Evolutionary conservation across 2,329 filamentous ascomycete species (phyloP), one percentile per base, ranked within the genome.

Genomic region (Cladosporium cucumerinum): DNA sequence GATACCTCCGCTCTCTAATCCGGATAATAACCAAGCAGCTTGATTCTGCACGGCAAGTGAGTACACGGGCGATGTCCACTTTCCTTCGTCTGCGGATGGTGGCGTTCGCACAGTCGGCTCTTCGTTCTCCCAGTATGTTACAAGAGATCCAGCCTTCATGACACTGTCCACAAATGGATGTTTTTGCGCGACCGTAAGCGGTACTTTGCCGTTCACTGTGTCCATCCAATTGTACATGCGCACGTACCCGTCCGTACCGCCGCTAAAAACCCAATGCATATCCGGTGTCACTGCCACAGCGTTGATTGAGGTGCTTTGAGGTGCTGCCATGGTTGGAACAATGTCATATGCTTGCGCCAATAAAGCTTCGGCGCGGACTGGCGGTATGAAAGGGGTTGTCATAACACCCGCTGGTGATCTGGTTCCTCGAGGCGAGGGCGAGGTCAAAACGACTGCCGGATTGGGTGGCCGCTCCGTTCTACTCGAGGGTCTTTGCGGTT

Each of bases 121-220:
- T 76, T 97, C 93, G 72, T 98, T 99, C 77, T 97, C 95, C 95
- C 95, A 99, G 77, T 99, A 99, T 60, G 91, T 96, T 85, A 97
- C 89, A 58, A 98, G 80, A 6, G 97, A 91, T 1, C 93, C 95
- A 2, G 94, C 93, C 78, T 99, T 99, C 64, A 92, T 92, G 51
- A 99, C 95, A 72, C 92, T 97, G 76, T 99, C 95, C 48, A 99
- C 95, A 72, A 98, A 99, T 0, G 95, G 95, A 75, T 99, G 95
- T 57, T 91, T 85, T 80, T 99, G 95, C 34, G 95, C 95, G 6
- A 99, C 95, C 0, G 95, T 99, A 72, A 99, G 82, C 66, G 94
- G 88, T 36, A 95, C 86, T 79, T 97, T 97, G 69, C 93, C 93
- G 75, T 99, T 99, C 70, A 96, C 93, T 5, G 95, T 97, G 39